These are phyloP conservation scores for Sugiyamaella valdiviana DNA, from an alignment of 805 yeast species.

Conservation along the genomic window DNA sequence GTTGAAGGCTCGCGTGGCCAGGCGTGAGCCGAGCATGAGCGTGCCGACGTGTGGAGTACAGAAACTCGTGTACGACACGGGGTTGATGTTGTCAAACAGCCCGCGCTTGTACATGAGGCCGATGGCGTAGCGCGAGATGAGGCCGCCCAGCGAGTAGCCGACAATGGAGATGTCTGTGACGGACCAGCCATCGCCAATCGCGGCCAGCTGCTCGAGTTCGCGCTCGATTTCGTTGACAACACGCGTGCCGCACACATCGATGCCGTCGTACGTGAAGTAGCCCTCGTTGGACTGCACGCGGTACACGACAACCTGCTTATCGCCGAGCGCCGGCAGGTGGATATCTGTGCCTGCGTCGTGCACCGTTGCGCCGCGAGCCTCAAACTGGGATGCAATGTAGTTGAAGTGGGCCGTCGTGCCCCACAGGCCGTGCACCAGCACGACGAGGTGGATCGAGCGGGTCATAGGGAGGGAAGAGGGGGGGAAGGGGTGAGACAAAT, in stretches of 20 bases:
- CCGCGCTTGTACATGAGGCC: constrained; percentile 58
- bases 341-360: constrained; percentile 6
- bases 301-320: constrained; percentile 38
- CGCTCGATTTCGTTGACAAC: constrained; percentile 59
- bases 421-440: constrained; percentile 69
- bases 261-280: constrained; percentile 77
- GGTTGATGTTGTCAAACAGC: constrained; percentile 48
- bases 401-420: constrained; percentile 65
- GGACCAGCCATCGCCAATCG: constrained; percentile 10
- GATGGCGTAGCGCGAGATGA: constrained; percentile 71
- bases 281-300: constrained; percentile 59
- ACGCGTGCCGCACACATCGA: constrained; percentile 75
- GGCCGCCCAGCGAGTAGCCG: constrained; percentile 89
- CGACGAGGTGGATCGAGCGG: constrained; percentile 46
- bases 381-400: constrained; percentile 48
- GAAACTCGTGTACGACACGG: constrained; percentile 56
- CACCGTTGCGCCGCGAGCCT: constrained; percentile 26
- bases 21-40: constrained; percentile 47
- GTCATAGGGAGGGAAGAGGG: constrained; percentile 1
- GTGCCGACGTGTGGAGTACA: constrained; percentile 68
- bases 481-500: neutral
- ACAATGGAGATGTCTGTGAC: constrained; percentile 69
- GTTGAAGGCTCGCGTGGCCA: constrained; percentile 53
- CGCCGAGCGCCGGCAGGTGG: constrained; percentile 2
- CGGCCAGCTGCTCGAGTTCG: constrained; percentile 31